Evolutionary conservation across 2,329 filamentous ascomycete genomes (phyloP).

Genomic region (Fusarium euwallaceae): DNA sequence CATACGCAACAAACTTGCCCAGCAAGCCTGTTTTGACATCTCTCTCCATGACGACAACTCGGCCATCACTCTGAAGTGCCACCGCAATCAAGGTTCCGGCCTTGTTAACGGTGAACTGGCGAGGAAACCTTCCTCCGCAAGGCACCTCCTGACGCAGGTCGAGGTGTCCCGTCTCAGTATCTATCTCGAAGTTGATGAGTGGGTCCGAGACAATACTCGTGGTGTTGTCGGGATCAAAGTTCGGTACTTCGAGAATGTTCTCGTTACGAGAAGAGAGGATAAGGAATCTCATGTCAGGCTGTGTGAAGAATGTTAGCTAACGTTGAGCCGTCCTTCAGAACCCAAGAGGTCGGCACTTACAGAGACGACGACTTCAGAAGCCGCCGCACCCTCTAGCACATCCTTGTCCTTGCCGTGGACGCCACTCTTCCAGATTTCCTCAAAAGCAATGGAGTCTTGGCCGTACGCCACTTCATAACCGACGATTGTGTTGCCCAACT

Average conservation of each 20-base stretch:
- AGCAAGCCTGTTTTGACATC: conserved; percentile 71
- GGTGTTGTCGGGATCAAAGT: conserved; percentile 57
- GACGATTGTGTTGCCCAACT: conserved; percentile 69
- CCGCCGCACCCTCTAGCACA: conserved; percentile 58
- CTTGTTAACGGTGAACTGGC: conserved; percentile 76
- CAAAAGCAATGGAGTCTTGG: conserved; percentile 57
- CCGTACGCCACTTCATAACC: conserved; percentile 69
- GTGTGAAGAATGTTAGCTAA: conserved; percentile 6
- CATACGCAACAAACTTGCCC: conserved; percentile 58
- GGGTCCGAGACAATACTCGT: conserved; percentile 70
- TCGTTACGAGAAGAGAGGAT: conserved; percentile 78
- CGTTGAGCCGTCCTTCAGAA: not conserved
- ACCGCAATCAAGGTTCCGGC: conserved; percentile 75
- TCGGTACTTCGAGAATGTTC: conserved; percentile 62
- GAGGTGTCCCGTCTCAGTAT: conserved; percentile 66
- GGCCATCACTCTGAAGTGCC: conserved; percentile 71
- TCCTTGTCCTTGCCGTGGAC: conserved; percentile 60
- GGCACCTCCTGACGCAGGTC: conserved; percentile 69
- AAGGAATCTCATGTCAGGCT: conserved; percentile 73
- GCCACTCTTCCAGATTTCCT: conserved; percentile 61
- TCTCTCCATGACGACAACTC: conserved; percentile 72
- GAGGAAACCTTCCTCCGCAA: conserved; percentile 73
- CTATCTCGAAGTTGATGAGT: conserved; percentile 72
- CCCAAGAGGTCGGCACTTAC: conserved; percentile 56
- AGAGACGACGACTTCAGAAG: conserved; percentile 70